Evolutionary conservation across 2,329 filamentous ascomycete genomes (phyloP).

Genomic region (Nemania abortiva): DNA sequence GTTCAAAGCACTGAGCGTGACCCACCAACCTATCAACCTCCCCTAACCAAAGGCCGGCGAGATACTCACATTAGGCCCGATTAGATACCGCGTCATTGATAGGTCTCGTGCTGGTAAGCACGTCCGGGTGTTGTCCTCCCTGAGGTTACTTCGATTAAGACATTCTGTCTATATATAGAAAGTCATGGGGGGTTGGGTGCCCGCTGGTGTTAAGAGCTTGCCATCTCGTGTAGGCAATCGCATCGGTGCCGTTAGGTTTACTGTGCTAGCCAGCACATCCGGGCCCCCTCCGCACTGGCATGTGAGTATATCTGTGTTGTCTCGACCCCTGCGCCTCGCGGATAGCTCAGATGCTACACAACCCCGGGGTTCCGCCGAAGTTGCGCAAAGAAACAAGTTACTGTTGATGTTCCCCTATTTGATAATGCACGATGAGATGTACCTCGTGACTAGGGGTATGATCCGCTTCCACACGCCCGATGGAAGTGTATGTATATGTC

Average conservation of each 20-base stretch:
- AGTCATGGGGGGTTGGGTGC: no score
- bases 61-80: constrained; percentile 61
- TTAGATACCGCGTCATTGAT: constrained; percentile 56
- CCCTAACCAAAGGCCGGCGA: constrained; percentile 62
- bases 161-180: background rate
- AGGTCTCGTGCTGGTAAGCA: constrained; percentile 52
- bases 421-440: constrained; percentile 64
- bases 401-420: constrained; percentile 6
- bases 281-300: constrained; percentile 66
- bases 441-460: constrained; percentile 64
- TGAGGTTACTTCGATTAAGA: constrained; percentile 13
- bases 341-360: background rate
- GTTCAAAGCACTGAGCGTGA: constrained; percentile 28
- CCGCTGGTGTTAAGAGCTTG: background rate
- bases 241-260: constrained; percentile 56
- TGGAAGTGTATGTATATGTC: constrained; percentile 58
- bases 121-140: background rate
- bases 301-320: constrained; percentile 38
- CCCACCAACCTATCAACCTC: constrained; percentile 60
- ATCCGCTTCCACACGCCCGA: constrained; percentile 64
- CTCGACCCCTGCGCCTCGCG: background rate
- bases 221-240: constrained; percentile 18
- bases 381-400: background rate
- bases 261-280: constrained; percentile 59
- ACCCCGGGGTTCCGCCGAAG: constrained; percentile 3